Conservation (phyloP, 1,139 yeast species). For the Debaryomyces subglobosus region DNA sequence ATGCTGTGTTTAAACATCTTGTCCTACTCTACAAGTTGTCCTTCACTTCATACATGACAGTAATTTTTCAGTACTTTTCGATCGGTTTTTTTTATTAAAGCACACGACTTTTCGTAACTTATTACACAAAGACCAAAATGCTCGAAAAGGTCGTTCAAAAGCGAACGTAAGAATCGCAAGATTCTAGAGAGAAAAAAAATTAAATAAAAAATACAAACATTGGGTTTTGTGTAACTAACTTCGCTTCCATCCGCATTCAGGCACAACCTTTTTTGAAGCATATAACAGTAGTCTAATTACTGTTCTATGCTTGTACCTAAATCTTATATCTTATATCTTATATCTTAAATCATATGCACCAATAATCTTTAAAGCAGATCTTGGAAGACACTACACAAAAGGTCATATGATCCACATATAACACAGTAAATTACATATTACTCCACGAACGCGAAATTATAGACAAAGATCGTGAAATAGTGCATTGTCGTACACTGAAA, state of each 20-base stretch:
- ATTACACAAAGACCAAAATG: background rate
- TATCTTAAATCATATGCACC: background rate
- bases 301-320: background rate
- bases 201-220: background rate
- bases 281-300: background rate
- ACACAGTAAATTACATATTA: background rate
- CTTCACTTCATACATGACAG: background rate
- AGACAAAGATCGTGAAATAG: background rate
- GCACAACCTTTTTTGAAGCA: background rate
- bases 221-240: conserved; percentile 1
- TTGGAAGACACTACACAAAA: background rate
- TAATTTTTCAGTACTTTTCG: conserved; percentile 6
- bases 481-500: background rate
- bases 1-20: conserved; percentile 14
- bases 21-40: background rate
- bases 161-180: background rate
- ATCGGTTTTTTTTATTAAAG: conserved; percentile 1
- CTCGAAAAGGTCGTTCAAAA: background rate
- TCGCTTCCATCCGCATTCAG: background rate
- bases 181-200: background rate
- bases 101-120: conserved; percentile 2
- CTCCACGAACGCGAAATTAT: background rate
- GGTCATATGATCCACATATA: background rate
- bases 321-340: background rate
- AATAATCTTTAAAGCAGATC: background rate